These are phyloP conservation scores for Pseudocohnilembus persalinus DNA, from an alignment of 169 alveolate genomes.

Conservation along the genomic window DNA sequence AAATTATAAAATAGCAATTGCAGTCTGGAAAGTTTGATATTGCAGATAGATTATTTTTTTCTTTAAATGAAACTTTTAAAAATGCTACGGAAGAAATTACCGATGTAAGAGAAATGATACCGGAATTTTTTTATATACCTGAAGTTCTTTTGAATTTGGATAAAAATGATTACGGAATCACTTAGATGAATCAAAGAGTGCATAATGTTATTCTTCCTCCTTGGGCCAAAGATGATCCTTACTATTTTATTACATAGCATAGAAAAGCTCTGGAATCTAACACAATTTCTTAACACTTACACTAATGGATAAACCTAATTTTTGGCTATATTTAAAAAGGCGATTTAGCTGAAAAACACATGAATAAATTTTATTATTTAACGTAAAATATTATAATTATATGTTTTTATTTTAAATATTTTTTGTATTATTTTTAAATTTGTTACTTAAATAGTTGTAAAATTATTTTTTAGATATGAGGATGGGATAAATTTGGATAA, in stretches of 20 bases:
- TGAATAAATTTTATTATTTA: conserved; percentile 55
- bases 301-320: conserved; percentile 66
- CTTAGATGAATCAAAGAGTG: conserved; percentile 39
- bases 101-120: conserved; percentile 64
- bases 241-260: conserved; percentile 41
- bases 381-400: neutral
- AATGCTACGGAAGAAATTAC: conserved; percentile 44
- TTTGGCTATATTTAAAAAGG: conserved; percentile 69
- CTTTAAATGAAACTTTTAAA: conserved; percentile 44
- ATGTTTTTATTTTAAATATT: neutral
- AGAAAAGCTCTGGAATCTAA: conserved; percentile 59
- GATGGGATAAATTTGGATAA: conserved; percentile 35
- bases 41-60: conserved; percentile 58
- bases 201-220: conserved; percentile 49
- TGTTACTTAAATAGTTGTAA: too few relatives aligned
- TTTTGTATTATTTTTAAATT: too few relatives aligned
- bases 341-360: conserved; percentile 49
- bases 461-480: conserved; percentile 23
- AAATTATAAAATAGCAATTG: too few relatives aligned
- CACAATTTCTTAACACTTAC: conserved; percentile 46
- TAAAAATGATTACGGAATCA: conserved; percentile 39
- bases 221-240: conserved; percentile 63
- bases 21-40: conserved; percentile 63
- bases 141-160: conserved; percentile 56
- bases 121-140: conserved; percentile 60